Evolutionary conservation across 306 rosid species (phyloP).

Genomic region (Crataegus laevigata): DNA sequence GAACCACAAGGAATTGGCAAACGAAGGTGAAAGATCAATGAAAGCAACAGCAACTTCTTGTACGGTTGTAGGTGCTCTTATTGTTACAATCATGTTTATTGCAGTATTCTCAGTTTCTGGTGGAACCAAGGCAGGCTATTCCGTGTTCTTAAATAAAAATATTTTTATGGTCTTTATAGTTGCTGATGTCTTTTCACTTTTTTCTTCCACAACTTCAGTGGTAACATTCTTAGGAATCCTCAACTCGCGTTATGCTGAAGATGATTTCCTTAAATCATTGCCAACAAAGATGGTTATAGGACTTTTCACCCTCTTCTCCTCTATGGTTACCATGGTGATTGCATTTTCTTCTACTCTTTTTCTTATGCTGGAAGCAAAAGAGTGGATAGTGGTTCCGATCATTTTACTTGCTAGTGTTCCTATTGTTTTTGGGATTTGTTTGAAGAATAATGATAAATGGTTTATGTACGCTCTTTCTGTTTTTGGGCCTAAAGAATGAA

Average conservation of each 20-base stretch:
- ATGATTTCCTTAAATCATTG: slow-evolving; percentile 27
- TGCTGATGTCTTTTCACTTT: slow-evolving; percentile 26
- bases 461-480: background rate
- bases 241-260: slow-evolving; percentile 34
- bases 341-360: slow-evolving; percentile 35
- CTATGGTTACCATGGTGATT: slow-evolving; percentile 34
- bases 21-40: slow-evolving; percentile 40
- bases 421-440: background rate
- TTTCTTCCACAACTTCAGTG: slow-evolving; percentile 23
- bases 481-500: background rate
- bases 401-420: slow-evolving; percentile 12
- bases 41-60: slow-evolving; percentile 33
- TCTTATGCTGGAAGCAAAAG: background rate
- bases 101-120: slow-evolving; percentile 36
- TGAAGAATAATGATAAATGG: no score
- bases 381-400: slow-evolving; percentile 1
- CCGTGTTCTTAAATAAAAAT: background rate
- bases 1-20: slow-evolving; percentile 13
- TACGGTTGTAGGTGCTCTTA: slow-evolving; percentile 36
- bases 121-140: slow-evolving; percentile 5
- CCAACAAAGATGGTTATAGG: slow-evolving; percentile 34
- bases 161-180: slow-evolving; percentile 13
- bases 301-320: slow-evolving; percentile 23
- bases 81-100: slow-evolving; percentile 34
- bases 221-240: slow-evolving; percentile 24